These are phyloP conservation scores for Myxozyma mucilagina DNA, from an alignment of 805 yeast genomes.

Conservation along the genomic window DNA sequence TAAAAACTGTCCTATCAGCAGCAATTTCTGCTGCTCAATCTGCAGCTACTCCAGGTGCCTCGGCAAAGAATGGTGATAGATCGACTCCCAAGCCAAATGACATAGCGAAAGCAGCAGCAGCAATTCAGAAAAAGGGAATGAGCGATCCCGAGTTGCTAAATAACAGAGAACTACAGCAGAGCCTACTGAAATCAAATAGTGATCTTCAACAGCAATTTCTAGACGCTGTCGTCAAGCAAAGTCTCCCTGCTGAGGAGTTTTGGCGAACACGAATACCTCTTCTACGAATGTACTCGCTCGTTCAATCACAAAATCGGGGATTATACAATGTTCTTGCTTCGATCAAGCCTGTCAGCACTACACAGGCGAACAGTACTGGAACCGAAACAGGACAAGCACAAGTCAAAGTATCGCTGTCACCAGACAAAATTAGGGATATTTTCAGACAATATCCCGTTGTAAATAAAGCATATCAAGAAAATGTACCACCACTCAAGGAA, in stretches of 20 bases:
- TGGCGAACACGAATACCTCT: constrained; percentile 48
- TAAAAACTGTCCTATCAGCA: constrained; percentile 63
- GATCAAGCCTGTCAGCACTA: constrained; percentile 76
- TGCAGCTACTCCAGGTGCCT: constrained; percentile 36
- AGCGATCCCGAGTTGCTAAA: constrained; percentile 61
- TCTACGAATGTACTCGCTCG: constrained; percentile 80
- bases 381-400: constrained; percentile 42
- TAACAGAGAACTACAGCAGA: constrained; percentile 77
- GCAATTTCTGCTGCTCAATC: constrained; percentile 6
- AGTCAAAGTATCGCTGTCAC: constrained; percentile 86
- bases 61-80: neutral
- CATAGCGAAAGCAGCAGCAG: neutral
- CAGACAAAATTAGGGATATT: constrained; percentile 85
- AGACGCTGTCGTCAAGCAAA: constrained; percentile 79
- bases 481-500: constrained; percentile 84
- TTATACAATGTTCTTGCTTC: constrained; percentile 93
- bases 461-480: constrained; percentile 81
- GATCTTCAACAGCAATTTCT: constrained; percentile 72
- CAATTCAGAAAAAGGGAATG: constrained; percentile 41
- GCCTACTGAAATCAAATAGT: constrained; percentile 67
- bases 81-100: neutral
- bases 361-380: constrained; percentile 71
- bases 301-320: constrained; percentile 81
- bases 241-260: constrained; percentile 60
- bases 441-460: constrained; percentile 93